phyloP scores from a whole-genome alignment of 371 early-diverging fungal genomes.

The Haplosporangium sp. region DNA sequence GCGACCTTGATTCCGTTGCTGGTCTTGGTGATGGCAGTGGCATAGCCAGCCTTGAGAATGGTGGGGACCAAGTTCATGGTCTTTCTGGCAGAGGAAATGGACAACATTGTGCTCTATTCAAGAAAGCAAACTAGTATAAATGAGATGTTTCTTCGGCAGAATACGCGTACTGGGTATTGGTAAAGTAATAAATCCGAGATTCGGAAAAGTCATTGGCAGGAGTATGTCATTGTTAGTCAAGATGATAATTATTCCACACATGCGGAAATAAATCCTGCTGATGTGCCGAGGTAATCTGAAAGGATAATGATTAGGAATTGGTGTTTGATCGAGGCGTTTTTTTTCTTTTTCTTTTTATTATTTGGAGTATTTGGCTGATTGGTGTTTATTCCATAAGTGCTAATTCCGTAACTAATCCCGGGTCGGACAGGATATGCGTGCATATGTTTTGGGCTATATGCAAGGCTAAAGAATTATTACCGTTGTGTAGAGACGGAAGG shows the following conservation, averaged over 20 bases:
- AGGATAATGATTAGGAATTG: background rate
- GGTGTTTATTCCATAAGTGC: background rate
- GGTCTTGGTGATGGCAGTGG: slow-evolving; percentile 67
- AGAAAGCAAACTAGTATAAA: background rate
- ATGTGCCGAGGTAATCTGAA: background rate
- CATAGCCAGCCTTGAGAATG: slow-evolving; percentile 68
- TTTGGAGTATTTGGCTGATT: background rate
- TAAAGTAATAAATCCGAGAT: background rate
- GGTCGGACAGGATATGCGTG: background rate
- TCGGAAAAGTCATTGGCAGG: background rate
- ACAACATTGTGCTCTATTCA: slow-evolving; percentile 56
- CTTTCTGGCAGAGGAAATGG: slow-evolving; percentile 72
- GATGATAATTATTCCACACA: background rate
- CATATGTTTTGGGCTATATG: background rate
- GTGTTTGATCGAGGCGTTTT: background rate
- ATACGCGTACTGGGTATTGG: background rate
- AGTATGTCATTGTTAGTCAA: background rate
- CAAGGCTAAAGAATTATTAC: background rate
- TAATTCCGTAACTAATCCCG: slow-evolving; percentile 6
- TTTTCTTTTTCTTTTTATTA: background rate
- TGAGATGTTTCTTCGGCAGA: background rate
- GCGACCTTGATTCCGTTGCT: slow-evolving; percentile 70
- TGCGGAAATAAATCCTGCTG: background rate
- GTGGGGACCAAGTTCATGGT: slow-evolving; percentile 68
- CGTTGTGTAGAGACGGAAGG: slow-evolving; percentile 1